Percentiles rank a stretch among this genome's conserved stretches.
Evolutionary conservation across 306 rosid species (phyloP).

Genomic region (Cicer yamashitae): DNA sequence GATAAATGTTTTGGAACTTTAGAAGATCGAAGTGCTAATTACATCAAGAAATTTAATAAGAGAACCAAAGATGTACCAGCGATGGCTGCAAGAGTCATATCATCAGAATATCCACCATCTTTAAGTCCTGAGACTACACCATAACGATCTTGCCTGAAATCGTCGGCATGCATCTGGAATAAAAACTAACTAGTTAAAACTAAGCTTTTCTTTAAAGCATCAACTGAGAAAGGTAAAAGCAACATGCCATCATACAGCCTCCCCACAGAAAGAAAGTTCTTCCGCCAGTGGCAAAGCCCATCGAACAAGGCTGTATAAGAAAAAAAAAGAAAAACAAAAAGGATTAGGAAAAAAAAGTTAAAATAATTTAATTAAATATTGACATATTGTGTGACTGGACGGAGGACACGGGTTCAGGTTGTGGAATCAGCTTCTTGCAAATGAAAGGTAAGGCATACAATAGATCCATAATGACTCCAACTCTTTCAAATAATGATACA

Average conservation of each 20-base stretch:
- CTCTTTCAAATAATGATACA: conserved; percentile 6
- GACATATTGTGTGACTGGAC: background rate
- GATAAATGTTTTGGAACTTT: conserved; percentile 19
- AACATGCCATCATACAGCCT: conserved; percentile 98
- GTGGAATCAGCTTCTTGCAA: conserved; percentile 4
- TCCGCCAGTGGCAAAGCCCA: conserved; percentile 99
- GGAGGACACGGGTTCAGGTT: background rate
- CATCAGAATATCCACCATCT: conserved; percentile 98
- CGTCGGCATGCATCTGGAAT: conserved; percentile 94
- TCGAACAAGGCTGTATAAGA: conserved; percentile 83
- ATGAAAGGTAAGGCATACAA: background rate
- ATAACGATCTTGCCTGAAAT: conserved; percentile 78
- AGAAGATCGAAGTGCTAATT: conserved; percentile 14
- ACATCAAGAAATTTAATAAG: conserved; percentile 8
- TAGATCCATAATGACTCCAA: background rate
- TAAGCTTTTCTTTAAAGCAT: conserved; percentile 41
- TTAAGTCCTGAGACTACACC: conserved; percentile 86
- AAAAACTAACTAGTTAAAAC: conserved; percentile 49
- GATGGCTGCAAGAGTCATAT: conserved; percentile 98
- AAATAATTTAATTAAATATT: conserved; percentile 12
- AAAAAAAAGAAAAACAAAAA: conserved; percentile 39
- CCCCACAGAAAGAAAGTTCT: conserved; percentile 98
- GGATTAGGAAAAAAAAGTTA: conserved; percentile 30
- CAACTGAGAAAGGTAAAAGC: conserved; percentile 38
- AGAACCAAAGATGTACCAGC: conserved; percentile 64